Evolutionary conservation across 2,329 filamentous ascomycete species (phyloP), one percentile per base, ranked within the genome.

Genomic region (Fusarium dimerum): DNA sequence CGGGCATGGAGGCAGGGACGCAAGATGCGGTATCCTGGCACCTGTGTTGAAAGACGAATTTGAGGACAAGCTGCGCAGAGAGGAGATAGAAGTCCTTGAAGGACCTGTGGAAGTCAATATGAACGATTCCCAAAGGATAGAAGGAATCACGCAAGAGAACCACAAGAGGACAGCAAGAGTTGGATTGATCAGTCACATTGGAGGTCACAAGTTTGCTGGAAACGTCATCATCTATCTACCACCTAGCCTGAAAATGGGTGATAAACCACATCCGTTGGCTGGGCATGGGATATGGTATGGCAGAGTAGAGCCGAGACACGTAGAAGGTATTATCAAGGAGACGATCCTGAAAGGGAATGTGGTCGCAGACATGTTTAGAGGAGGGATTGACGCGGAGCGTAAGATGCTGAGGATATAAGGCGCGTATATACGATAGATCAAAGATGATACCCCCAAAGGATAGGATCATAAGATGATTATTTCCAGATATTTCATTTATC

Each of bases 271-370:
- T 66, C 78, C 82, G 5, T 70, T 92, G 46, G 83, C 82, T 1
- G 89, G 89, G 0, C 83, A 83, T 63, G 89, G 89, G 1, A 81
- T 94, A 3, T 94, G 90, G 90, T 94, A 94, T 68, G 90, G 90
- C 0, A 76, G 90, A 40, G 86, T 94, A 2, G 87, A 88, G 60
- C 87, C 89, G 4, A 81, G 78, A 65, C 82, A 93, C 67, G 88
- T 92, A 0, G 87, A 92, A 66, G 90, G 89, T 0, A 82, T 94
- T 43, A 78, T 94, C 6, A 73, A 77, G 17, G 85, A 91, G 76
- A 93, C 90, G 6, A 73, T 94, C 1, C 42, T 84, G 7, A 76
- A 77, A 20, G 89, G 90, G 1, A 83, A 77, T 30, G 80, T 94
- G 0, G 83, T 94, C 30, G 76, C 76, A 29, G 87, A 92, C 55